These are phyloP conservation scores for Fusarium ramigenum DNA, from an alignment of 2,329 filamentous ascomycete species.

Conservation along the genomic window DNA sequence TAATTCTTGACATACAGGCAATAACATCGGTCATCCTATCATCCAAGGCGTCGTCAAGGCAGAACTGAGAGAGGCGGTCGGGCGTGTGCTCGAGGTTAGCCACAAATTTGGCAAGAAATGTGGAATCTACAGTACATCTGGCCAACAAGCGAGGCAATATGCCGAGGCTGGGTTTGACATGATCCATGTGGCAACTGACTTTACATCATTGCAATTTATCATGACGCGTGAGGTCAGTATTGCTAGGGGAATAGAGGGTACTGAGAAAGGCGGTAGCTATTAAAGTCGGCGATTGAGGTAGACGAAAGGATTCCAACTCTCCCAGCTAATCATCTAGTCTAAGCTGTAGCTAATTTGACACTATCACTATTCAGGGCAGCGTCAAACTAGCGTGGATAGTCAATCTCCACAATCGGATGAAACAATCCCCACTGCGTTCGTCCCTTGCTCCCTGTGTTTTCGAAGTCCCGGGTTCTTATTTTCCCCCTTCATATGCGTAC, in stretches of 20 bases:
- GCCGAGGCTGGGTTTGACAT: background rate
- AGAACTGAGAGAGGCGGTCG: rapidly evolving
- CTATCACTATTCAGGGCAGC: background rate
- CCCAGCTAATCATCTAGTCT: background rate
- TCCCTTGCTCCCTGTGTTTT: background rate
- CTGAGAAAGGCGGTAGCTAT: background rate
- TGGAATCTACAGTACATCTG: background rate
- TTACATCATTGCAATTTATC: background rate
- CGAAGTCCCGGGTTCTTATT: rapidly evolving
- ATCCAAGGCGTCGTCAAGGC: background rate
- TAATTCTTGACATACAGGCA: rapidly evolving
- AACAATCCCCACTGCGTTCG: background rate
- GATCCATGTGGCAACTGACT: background rate
- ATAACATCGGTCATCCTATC: background rate
- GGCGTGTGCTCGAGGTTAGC: background rate
- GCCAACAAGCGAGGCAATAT: background rate
- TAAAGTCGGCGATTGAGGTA: rapidly evolving
- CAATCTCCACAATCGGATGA: rapidly evolving
- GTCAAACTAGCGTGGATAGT: background rate
- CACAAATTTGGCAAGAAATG: background rate
- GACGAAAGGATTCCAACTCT: rapidly evolving
- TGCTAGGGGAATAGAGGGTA: background rate
- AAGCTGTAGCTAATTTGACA: background rate
- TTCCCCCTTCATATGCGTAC: no score
- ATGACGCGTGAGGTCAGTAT: background rate